Evolutionary conservation across 202 grass and related monocot genomes (phyloP).

Genomic region (Schoenoplectus triqueter): DNA sequence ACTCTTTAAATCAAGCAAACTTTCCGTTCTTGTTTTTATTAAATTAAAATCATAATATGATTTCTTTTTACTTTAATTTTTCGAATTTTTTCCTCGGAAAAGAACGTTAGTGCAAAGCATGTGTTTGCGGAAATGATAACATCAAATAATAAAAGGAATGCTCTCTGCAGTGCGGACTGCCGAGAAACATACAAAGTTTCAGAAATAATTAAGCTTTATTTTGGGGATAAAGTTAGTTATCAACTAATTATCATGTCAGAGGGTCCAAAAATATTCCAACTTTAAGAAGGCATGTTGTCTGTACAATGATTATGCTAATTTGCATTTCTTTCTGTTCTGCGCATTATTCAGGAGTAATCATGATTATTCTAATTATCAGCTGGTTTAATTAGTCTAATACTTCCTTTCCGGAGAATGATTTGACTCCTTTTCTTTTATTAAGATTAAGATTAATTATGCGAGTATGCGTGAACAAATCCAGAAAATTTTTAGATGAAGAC

Average conservation of each 20-base stretch:
- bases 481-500: no score
- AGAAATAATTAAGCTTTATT: conserved; percentile 16
- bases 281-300: conserved; percentile 33
- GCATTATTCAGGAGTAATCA: conserved; percentile 11
- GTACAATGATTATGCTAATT: conserved; percentile 29
- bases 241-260: not conserved
- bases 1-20: not conserved
- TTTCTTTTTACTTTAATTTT: conserved; percentile 15
- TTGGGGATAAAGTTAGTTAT: conserved; percentile 21
- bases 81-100: conserved; percentile 3
- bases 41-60: not conserved
- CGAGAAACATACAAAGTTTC: conserved; percentile 29
- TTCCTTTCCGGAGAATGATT: not conserved
- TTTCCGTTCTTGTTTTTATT: conserved; percentile 6
- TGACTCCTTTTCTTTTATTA: not conserved
- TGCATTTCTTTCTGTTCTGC: conserved; percentile 24
- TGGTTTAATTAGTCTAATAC: not conserved
- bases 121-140: not conserved
- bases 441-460: not conserved
- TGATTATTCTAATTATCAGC: conserved; percentile 7
- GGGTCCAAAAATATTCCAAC: conserved; percentile 34
- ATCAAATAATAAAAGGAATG: conserved; percentile 24
- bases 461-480: no score
- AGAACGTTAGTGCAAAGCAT: conserved; percentile 16
- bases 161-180: not conserved